Base-by-base conservation (phyloP, 495 filamentous ascomycete species). In the Trichoderma reesei region DNA sequence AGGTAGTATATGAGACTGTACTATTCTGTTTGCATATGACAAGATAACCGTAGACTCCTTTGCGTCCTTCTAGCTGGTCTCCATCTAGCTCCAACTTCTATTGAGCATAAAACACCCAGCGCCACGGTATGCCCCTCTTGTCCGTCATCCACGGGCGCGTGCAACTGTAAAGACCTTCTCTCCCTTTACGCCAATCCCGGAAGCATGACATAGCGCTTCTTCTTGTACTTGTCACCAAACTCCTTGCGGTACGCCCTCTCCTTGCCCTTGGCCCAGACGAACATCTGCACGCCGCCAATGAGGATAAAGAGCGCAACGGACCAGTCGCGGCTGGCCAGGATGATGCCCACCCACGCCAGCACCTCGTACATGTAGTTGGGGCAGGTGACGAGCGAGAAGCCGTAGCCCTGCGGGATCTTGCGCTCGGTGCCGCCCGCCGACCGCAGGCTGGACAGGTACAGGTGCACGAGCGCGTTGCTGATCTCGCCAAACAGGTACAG, bases 291-390 rank as follows among this genome's bases (percentile, higher is more conserved):
- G 6, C 78, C 79, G 20, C 88, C 89, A 37, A 88, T 78, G 36
- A 76, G 70, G 56, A 86, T 80, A 72, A 97, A 98, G 26, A 95
- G 56, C 9, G 85, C 73, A 1, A 90, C 86, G 63, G 85, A 85
- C 79, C 83, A 87, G 75, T 87, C 95, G 74, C 90, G 82, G 62
- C 82, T 85, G 66, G 87, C 89, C 31, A 95, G 72, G 56, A 92
- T 75, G 16, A 98, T 79, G 51, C 90, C 91, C 18, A 88, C 62
- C 94, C 94, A 98, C 1, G 90, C 83, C 42, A 94, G 67, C 13
- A 87, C 81, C 80, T 98, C 94, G 70, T 96, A 98, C 77, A 92
- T 83, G 77, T 98, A 98, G 80, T 98, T 98, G 31, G 94, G 94
- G 81, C 91, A 95, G 13, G 94, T 98, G 46, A 98, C 94, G 44